Percentiles rank a stretch among this genome's conserved stretches.
Evolutionary conservation across 805 yeast species (phyloP).

Genomic region (Ogataea trehaloabstinens): DNA sequence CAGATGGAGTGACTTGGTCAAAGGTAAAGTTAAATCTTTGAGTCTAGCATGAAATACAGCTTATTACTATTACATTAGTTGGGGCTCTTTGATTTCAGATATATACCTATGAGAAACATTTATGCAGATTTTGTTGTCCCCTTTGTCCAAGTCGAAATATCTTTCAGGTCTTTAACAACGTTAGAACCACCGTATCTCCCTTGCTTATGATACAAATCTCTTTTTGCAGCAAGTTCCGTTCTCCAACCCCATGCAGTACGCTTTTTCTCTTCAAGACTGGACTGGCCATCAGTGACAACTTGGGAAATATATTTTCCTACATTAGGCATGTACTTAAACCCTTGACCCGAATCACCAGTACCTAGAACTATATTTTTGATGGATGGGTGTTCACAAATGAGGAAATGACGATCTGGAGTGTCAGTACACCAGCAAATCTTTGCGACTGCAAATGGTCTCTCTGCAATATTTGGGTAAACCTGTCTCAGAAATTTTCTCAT

Average conservation of each 20-base stretch:
- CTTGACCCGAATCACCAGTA: conserved; percentile 49
- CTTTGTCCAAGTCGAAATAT: conserved; percentile 15
- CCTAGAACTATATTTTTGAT: conserved; percentile 34
- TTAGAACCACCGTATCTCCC: conserved; percentile 21
- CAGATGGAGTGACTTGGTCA: conserved; percentile 39
- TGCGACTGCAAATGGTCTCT: conserved; percentile 29
- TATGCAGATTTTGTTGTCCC: not conserved
- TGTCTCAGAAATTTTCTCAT: conserved; percentile 34
- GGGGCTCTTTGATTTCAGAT: no score
- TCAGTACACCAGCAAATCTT: conserved; percentile 40
- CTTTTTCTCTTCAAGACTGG: conserved; percentile 24
- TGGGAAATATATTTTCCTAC: conserved; percentile 40
- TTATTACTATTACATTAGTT: no score
- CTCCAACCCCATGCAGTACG: conserved; percentile 35
- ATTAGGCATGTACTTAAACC: conserved; percentile 42
- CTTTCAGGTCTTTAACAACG: conserved; percentile 18
- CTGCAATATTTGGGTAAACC: conserved; percentile 31
- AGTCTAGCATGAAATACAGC: conserved; percentile 32
- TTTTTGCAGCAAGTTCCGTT: conserved; percentile 34
- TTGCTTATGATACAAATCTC: conserved; percentile 24
- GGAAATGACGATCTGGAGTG: conserved; percentile 37
- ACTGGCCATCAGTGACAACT: conserved; percentile 32
- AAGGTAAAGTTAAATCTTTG: conserved; percentile 35
- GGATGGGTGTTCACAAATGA: conserved; percentile 37
- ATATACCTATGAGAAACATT: no score